Conservation (phyloP, 1,139 yeast species). For the Groenewaldozyma auringiensis region DNA sequence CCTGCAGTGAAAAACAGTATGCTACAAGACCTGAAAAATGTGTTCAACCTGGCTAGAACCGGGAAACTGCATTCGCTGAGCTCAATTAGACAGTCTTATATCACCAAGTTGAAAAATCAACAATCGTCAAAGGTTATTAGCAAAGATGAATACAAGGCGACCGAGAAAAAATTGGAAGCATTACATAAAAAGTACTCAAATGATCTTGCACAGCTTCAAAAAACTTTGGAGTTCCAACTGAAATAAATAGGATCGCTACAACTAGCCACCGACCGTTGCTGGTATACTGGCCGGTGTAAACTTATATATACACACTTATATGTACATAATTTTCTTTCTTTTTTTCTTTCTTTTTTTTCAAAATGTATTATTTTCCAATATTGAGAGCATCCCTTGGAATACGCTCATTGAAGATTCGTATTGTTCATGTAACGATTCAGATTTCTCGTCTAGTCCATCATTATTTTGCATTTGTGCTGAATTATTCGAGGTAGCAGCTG, state of each 20-base stretch:
- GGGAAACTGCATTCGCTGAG: conserved; percentile 40
- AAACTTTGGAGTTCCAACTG: conserved; percentile 31
- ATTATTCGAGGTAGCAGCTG: too few relatives aligned
- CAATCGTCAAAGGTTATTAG: conserved; percentile 39
- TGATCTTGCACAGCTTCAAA: conserved; percentile 50
- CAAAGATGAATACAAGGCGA: conserved; percentile 60
- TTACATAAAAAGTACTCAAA: conserved; percentile 56
- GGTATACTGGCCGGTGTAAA: too few relatives aligned
- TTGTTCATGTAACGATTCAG: too few relatives aligned
- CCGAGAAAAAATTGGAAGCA: conserved; percentile 59
- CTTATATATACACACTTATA: too few relatives aligned
- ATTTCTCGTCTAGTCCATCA: too few relatives aligned
- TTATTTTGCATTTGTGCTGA: too few relatives aligned
- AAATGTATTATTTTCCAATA: too few relatives aligned
- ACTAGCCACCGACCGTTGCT: too few relatives aligned
- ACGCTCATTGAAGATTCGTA: neutral
- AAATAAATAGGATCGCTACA: neutral
- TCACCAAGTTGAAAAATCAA: conserved; percentile 55
- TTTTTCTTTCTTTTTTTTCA: too few relatives aligned
- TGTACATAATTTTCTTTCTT: neutral
- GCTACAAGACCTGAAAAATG: conserved; percentile 57
- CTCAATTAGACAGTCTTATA: conserved; percentile 51
- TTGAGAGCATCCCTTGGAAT: neutral
- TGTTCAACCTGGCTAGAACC: conserved; percentile 31
- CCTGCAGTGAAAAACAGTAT: conserved; percentile 25